A percentile compares a stretch with the other conserved stretches of the same genome.
Evolutionary conservation across 1,284 basidiomycete species (phyloP).

Genomic region (Golubevia sp.): DNA sequence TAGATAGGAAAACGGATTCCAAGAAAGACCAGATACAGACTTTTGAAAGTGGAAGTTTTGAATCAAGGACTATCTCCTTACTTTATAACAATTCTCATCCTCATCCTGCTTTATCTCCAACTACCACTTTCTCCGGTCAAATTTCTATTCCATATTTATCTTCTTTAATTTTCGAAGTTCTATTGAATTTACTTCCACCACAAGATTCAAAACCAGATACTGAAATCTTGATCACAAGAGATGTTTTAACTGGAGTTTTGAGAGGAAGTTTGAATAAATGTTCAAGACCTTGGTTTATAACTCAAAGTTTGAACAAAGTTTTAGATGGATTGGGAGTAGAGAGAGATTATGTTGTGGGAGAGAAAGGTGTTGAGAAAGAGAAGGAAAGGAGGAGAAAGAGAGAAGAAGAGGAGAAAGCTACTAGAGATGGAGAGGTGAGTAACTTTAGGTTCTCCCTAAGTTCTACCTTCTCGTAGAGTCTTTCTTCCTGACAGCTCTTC

Average conservation of each 20-base stretch:
- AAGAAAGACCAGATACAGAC: too few relatives aligned
- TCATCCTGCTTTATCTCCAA: constrained; percentile 19
- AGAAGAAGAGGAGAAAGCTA: too few relatives aligned
- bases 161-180: constrained; percentile 17
- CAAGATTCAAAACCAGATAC: constrained; percentile 29
- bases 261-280: constrained; percentile 20
- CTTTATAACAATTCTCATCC: constrained; percentile 5
- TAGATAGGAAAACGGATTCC: too few relatives aligned
- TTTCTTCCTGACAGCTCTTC: too few relatives aligned
- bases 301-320: constrained; percentile 26
- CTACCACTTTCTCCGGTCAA: constrained; percentile 26
- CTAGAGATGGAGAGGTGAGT: too few relatives aligned
- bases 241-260: constrained; percentile 27
- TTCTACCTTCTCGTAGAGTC: too few relatives aligned
- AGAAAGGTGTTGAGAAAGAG: too few relatives aligned
- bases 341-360: too few relatives aligned
- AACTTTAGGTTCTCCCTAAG: too few relatives aligned
- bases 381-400: too few relatives aligned
- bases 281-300: constrained; percentile 28
- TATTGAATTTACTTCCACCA: constrained; percentile 21
- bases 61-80: too few relatives aligned
- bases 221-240: constrained; percentile 28
- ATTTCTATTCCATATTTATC: constrained; percentile 21
- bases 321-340: constrained; percentile 13
- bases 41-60: too few relatives aligned